These are phyloP conservation scores for Populus davidiana DNA, from an alignment of 345 rosid genomes.

Conservation along the genomic window DNA sequence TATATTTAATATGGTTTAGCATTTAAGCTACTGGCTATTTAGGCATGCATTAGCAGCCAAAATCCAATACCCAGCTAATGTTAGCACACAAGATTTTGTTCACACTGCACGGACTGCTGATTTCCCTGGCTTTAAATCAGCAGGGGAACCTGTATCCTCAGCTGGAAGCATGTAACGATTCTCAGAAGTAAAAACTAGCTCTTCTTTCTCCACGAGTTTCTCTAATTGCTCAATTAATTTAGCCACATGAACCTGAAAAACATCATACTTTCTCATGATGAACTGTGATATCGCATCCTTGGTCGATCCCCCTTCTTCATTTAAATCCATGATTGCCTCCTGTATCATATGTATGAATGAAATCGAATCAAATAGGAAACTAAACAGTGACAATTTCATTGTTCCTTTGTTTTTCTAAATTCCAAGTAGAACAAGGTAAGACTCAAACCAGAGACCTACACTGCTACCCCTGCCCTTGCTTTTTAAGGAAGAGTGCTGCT, in stretches of 20 bases:
- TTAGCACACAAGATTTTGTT: not conserved
- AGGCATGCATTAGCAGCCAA: not conserved
- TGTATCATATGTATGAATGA: slow-evolving; percentile 15
- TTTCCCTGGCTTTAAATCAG: slow-evolving; percentile 1
- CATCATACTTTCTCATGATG: slow-evolving; percentile 14
- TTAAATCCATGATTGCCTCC: slow-evolving; percentile 14
- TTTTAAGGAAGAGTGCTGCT: not conserved
- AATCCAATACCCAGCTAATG: not conserved
- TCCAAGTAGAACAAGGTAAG: not conserved
- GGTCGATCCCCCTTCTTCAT: slow-evolving; percentile 20
- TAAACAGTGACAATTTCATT: not conserved
- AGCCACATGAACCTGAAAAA: slow-evolving; percentile 7
- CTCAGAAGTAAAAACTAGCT: slow-evolving; percentile 3
- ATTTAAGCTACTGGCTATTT: not conserved
- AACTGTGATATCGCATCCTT: too few relatives aligned
- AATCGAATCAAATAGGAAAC: not conserved
- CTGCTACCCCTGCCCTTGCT: not conserved
- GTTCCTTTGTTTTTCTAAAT: not conserved
- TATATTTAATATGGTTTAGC: too few relatives aligned
- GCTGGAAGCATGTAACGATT: slow-evolving; percentile 9
- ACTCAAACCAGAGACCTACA: not conserved
- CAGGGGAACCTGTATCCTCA: not conserved
- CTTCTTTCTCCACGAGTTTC: slow-evolving; percentile 10
- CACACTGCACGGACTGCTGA: not conserved
- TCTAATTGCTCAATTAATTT: slow-evolving; percentile 15